These are phyloP conservation scores for Oligophagozyma castellii DNA, from an alignment of 1,139 yeast species.

Conservation along the genomic window DNA sequence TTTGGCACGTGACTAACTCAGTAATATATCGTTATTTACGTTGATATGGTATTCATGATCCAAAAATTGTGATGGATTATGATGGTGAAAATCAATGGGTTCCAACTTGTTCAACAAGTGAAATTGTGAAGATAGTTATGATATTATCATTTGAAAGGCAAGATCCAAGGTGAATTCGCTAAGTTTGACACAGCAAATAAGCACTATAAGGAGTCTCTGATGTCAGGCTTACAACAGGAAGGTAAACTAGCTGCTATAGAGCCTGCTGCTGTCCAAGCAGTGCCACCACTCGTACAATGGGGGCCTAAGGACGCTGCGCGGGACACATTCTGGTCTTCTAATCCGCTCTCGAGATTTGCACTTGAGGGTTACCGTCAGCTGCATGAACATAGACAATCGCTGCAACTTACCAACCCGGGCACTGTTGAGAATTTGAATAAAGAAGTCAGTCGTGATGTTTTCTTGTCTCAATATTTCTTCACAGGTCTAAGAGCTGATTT, in stretches of 20 bases:
- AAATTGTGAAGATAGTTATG: background rate
- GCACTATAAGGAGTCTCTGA: no score
- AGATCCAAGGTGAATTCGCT: no score
- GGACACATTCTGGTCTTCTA: slow-evolving; percentile 62
- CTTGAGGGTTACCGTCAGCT: slow-evolving; percentile 65
- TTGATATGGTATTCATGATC: no score
- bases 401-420: slow-evolving; percentile 84
- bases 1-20: no score
- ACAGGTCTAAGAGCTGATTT: slow-evolving; percentile 95
- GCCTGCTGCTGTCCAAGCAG: no score
- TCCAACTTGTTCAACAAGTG: background rate
- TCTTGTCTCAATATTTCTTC: slow-evolving; percentile 79
- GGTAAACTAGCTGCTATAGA: no score
- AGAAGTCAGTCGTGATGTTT: slow-evolving; percentile 89
- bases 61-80: no score
- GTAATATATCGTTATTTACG: no score
- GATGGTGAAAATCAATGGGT: background rate
- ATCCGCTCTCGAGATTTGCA: slow-evolving; percentile 72
- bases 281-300: no score
- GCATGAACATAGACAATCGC: slow-evolving; percentile 63
- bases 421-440: slow-evolving; percentile 86
- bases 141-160: no score
- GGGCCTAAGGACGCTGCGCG: slow-evolving; percentile 34
- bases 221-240: no score
- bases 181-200: no score